These are phyloP conservation scores for Crithidia expoeki DNA, from an alignment of 208 protist genomes.

Conservation along the genomic window DNA sequence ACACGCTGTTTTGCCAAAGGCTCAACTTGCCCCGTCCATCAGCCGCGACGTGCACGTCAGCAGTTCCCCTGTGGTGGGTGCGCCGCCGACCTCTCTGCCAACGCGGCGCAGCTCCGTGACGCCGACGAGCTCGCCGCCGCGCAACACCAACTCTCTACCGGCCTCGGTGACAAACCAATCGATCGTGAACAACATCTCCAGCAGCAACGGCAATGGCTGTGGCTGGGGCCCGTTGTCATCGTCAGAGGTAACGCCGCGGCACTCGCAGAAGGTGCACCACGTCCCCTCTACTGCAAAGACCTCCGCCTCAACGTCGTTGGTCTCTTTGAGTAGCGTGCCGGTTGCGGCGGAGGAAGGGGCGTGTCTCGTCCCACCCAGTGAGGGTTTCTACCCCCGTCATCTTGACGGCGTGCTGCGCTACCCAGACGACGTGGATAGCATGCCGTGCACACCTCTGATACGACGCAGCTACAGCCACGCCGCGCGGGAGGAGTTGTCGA, in stretches of 20 bases:
- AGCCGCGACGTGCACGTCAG: background rate
- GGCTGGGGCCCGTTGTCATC: background rate
- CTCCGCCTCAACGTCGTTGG: constrained; percentile 7
- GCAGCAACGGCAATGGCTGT: background rate
- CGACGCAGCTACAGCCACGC: constrained; percentile 10
- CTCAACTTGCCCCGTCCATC: background rate
- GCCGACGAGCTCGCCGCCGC: constrained; percentile 10
- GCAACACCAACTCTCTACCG: background rate
- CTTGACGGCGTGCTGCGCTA: constrained; percentile 27
- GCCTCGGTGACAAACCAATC: constrained; percentile 2
- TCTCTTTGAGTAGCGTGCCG: background rate
- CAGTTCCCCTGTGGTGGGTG: background rate
- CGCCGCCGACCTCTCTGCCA: constrained; percentile 15
- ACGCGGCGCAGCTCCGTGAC: constrained; percentile 30
- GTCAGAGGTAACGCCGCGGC: constrained; percentile 4
- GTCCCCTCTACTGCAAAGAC: background rate
- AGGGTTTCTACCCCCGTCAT: constrained; percentile 55
- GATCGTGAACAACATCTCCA: background rate
- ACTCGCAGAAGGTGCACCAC: constrained; percentile 12
- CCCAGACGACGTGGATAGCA: constrained; percentile 16
- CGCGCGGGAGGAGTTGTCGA: constrained; percentile 15
- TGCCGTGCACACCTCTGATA: constrained; percentile 23
- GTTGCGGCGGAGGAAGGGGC: background rate
- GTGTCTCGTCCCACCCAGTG: constrained; percentile 32
- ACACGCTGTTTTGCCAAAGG: background rate